Evolutionary conservation across 305 asterid species (phyloP).

Genomic region (Stenogyne calaminthoides): DNA sequence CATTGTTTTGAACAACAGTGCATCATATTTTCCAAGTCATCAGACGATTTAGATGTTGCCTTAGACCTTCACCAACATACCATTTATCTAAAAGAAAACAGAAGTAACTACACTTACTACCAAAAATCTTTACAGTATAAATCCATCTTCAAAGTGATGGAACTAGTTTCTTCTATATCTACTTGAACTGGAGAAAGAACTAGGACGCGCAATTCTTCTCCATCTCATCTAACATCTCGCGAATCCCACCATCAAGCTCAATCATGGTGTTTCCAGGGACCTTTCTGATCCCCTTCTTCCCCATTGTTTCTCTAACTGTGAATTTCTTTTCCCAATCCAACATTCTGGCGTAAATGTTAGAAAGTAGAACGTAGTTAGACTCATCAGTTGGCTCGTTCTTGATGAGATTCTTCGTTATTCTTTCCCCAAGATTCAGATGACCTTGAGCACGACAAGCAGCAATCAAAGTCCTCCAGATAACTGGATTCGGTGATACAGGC

Average conservation of each 20-base stretch:
- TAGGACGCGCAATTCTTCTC: too few relatives aligned
- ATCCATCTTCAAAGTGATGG: background rate
- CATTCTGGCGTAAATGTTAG: conserved; percentile 64
- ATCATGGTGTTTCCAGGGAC: conserved; percentile 79
- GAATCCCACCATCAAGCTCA: conserved; percentile 52
- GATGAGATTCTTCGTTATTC: conserved; percentile 49
- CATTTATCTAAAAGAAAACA: conserved; percentile 37
- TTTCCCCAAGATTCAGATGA: conserved; percentile 57
- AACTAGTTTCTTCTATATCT: background rate
- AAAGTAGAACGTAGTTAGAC: conserved; percentile 69
- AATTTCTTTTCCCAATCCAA: conserved; percentile 67
- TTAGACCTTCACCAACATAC: conserved; percentile 45
- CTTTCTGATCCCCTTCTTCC: conserved; percentile 63
- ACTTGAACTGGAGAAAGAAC: too few relatives aligned
- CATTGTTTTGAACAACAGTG: conserved; percentile 46
- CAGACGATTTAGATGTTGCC: conserved; percentile 25
- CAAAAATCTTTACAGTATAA: background rate
- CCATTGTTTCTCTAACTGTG: conserved; percentile 60
- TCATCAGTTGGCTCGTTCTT: conserved; percentile 58
- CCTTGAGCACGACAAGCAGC: conserved; percentile 60
- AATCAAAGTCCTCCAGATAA: conserved; percentile 61
- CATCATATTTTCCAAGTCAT: conserved; percentile 41
- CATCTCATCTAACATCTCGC: conserved; percentile 40
- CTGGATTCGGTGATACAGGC: conserved; percentile 72
- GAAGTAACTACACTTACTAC: background rate